phyloP scores from a whole-genome alignment of 805 yeast species.

The Kuraishia piskuri region DNA sequence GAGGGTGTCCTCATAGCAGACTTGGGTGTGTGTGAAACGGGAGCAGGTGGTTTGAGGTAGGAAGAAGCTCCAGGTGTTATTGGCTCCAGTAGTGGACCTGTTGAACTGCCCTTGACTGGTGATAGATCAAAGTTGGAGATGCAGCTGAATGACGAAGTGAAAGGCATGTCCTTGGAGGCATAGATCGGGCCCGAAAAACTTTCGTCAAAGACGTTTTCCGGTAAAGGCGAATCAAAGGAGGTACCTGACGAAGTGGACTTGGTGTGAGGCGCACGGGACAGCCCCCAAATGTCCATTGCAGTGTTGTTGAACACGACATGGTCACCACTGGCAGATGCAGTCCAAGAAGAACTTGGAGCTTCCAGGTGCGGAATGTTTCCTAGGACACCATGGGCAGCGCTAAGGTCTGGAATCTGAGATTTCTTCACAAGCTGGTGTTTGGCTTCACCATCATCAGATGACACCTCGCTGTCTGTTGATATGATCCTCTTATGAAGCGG shows the following conservation, averaged over 20 bases:
- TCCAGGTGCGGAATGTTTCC: conserved; percentile 25
- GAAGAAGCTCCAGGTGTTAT: conserved; percentile 36
- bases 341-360: conserved; percentile 32
- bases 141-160: conserved; percentile 61
- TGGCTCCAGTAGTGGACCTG: conserved; percentile 62
- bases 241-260: neutral
- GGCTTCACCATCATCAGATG: conserved; percentile 6
- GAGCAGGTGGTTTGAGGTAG: conserved; percentile 11
- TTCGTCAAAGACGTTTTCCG: neutral
- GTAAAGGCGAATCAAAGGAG: neutral
- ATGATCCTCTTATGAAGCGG: conserved; percentile 5
- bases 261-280: conserved; percentile 5
- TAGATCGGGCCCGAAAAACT: conserved; percentile 6
- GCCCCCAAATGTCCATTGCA: neutral
- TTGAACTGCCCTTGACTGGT: conserved; percentile 47
- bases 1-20: conserved; percentile 1
- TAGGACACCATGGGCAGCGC: conserved; percentile 7
- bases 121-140: conserved; percentile 56
- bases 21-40: conserved; percentile 10
- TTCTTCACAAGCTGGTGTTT: conserved; percentile 8
- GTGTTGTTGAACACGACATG: conserved; percentile 19
- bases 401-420: conserved; percentile 4
- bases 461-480: conserved; percentile 3
- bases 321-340: conserved; percentile 32
- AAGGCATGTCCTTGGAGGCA: conserved; percentile 35